These are phyloP conservation scores for Withania somnifera DNA, from an alignment of 305 asterid species.

Conservation along the genomic window DNA sequence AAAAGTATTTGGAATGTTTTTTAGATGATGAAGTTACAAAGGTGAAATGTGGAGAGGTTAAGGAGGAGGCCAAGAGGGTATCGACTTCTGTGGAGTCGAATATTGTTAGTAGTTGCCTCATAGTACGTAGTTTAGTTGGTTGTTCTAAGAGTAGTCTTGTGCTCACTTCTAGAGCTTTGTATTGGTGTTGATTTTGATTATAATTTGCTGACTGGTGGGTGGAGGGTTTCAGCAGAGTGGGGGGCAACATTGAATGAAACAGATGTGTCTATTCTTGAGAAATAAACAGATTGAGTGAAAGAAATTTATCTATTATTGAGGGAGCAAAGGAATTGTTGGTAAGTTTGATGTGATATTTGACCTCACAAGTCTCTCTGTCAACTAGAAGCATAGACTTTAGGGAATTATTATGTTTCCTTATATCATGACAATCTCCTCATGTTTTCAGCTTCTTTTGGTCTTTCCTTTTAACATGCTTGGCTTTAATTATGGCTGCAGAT, in stretches of 20 bases:
- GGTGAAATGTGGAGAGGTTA: not conserved
- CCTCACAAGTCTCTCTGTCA: not conserved
- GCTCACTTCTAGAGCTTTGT: not conserved
- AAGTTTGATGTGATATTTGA: not conserved
- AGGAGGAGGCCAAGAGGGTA: not conserved
- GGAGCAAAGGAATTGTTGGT: not conserved
- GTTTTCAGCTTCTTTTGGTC: not conserved
- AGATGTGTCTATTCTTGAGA: not conserved
- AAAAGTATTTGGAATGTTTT: not conserved
- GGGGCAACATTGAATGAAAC: not conserved
- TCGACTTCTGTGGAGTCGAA: not conserved
- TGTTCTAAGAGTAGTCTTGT: not conserved
- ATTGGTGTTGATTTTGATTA: not conserved
- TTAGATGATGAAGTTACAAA: not conserved
- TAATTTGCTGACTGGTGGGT: not conserved
- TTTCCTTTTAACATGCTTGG: not conserved
- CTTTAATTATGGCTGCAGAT: slow-evolving; percentile 12
- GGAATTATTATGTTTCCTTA: not conserved
- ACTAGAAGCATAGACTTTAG: not conserved
- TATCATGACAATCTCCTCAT: not conserved
- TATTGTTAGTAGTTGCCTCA: not conserved
- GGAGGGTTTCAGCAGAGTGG: not conserved
- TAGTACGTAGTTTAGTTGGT: not conserved
- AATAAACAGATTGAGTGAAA: not conserved
- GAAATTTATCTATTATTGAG: not conserved